phyloP scores from a whole-genome alignment of 306 rosid genomes.

The Glycyrrhiza uralensis region DNA sequence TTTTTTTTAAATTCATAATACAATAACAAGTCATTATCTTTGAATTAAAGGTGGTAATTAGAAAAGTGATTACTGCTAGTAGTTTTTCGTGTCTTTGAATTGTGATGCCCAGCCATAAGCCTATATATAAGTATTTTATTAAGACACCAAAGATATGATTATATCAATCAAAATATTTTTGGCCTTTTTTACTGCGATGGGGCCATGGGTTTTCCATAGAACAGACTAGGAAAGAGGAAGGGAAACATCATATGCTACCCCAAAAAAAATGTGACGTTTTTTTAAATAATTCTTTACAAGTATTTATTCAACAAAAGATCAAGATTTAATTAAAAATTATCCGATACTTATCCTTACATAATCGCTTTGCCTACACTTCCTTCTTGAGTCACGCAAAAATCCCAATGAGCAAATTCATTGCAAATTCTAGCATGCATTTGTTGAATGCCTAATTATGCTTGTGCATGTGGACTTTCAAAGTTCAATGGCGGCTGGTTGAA shows the following conservation, averaged over 20 bases:
- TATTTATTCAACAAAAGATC: background rate
- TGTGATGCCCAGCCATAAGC: background rate
- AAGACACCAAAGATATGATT: background rate
- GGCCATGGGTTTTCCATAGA: background rate
- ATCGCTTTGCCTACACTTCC: background rate
- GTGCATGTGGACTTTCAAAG: slow-evolving; percentile 34
- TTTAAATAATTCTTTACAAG: background rate
- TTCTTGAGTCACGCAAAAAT: background rate
- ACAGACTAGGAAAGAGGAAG: background rate
- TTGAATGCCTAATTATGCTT: slow-evolving; percentile 25
- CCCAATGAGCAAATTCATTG: background rate
- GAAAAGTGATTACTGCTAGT: background rate
- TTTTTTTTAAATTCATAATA: background rate
- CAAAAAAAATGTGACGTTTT: background rate
- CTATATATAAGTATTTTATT: background rate
- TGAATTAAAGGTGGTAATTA: background rate
- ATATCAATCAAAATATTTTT: background rate
- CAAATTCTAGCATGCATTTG: slow-evolving; percentile 18
- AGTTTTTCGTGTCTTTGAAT: background rate
- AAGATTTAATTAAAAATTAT: slow-evolving; percentile 7
- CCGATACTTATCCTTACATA: background rate
- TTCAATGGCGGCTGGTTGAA: slow-evolving; percentile 36
- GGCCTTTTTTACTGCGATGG: background rate
- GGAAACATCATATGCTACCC: background rate
- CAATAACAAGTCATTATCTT: background rate